phyloP scores from a whole-genome alignment of 2,329 filamentous ascomycete species.

The Tolypocladium capitatum region DNA sequence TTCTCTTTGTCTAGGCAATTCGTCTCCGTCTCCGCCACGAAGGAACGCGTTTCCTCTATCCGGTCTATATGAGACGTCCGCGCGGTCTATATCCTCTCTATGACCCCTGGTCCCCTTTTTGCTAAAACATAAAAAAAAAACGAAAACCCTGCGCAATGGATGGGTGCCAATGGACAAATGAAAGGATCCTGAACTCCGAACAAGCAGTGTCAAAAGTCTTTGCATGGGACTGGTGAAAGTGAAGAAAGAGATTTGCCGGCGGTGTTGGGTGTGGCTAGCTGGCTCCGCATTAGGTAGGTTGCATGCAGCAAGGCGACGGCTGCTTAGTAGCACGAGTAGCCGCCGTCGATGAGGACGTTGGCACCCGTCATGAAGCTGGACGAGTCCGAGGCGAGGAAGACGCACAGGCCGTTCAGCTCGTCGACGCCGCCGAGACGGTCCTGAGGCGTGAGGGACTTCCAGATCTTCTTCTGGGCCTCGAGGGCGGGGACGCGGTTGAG shows the following conservation, averaged over 20 bases:
- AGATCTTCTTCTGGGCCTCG: slow-evolving; percentile 72
- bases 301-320: not conserved
- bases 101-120: not conserved
- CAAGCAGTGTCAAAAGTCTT: slow-evolving; percentile 2
- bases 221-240: not conserved
- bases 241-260: not conserved
- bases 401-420: slow-evolving; percentile 64
- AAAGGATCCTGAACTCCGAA: slow-evolving; percentile 4
- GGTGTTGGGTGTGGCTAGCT: not conserved
- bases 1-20: not conserved
- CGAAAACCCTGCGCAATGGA: not conserved
- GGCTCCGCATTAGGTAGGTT: not conserved
- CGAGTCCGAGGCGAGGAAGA: slow-evolving; percentile 63
- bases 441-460: slow-evolving; percentile 62
- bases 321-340: slow-evolving; percentile 48
- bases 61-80: not conserved
- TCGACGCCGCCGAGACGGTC: slow-evolving; percentile 58
- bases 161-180: not conserved
- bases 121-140: not conserved
- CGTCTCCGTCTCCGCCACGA: not conserved
- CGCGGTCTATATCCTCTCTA: slow-evolving; percentile 2
- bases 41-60: not conserved
- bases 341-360: slow-evolving; percentile 59
- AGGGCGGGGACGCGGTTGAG: slow-evolving; percentile 66
- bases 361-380: slow-evolving; percentile 66